Evolutionary conservation across 768 basidiomycete species (phyloP), one percentile per base, ranked within the genome.

Genomic region (Termitomyces sp.): DNA sequence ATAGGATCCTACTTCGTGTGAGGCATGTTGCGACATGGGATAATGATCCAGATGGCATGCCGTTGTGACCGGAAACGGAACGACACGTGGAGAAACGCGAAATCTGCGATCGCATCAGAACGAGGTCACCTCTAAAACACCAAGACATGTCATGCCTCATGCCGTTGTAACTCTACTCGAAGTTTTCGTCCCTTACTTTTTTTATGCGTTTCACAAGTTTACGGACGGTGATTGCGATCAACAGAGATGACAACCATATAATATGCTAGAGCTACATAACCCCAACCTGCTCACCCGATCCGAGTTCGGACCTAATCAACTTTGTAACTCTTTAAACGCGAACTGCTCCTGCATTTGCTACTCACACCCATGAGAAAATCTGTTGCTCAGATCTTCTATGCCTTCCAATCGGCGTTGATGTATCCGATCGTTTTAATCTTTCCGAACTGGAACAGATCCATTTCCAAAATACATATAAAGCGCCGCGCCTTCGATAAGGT

Each of bases 381-480:
- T 48, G 28, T 21, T 46, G 19, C 48, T 60, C 11, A 56, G 60
- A 62, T 62, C 61, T 56, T 50, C 45, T 54, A 17, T 30, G 33
- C 54, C 57, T 58, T 58, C 55, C 38, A 56, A 59, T 56, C 58
- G 57, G 60, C 54, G 26, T 50, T 61, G 54, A 62, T 62, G 51
- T 53, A 52, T 59, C 55, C 57, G 60, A 61, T 61, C 57, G 53
- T 57, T 62, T 59, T 50, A 56, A 62, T 62, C 53, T 62, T 54
- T 57, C 61, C 59, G 56, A 55, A 54, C 44, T 56, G 59, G 48
- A 60, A 54, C 58, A 49, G 51, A 48, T 38, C 52, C 30, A 47
- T 40, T n/a, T 50, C 48, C 53, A 53, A 56, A 55, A 45, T 53
- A 31, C 56, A 59, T 59, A 56, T 54, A 60, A 53, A 55, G 54